phyloP scores from a whole-genome alignment of 805 yeast genomes.

The Candida berthetii region DNA sequence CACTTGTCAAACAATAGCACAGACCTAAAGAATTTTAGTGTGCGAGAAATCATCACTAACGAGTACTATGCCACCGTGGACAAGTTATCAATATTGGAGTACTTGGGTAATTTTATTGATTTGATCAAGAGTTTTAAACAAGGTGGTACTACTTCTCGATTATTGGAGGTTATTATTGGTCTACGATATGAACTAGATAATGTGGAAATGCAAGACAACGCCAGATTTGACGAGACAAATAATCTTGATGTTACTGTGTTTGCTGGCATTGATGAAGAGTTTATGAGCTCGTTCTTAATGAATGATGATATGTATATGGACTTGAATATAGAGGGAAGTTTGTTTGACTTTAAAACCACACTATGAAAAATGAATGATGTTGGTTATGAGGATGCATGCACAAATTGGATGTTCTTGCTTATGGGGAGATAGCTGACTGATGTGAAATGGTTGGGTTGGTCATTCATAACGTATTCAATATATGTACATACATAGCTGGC shows the following conservation, averaged over 20 bases:
- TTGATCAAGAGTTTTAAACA: slow-evolving; percentile 20
- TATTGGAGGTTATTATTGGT: slow-evolving; percentile 36
- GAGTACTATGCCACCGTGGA: slow-evolving; percentile 7
- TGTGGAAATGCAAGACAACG: slow-evolving; percentile 18
- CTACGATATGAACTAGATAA: slow-evolving; percentile 35
- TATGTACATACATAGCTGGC: too few species aligned
- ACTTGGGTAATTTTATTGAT: slow-evolving; percentile 14
- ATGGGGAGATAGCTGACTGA: too few species aligned
- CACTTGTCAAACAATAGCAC: slow-evolving; percentile 18
- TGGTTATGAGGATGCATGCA: too few species aligned
- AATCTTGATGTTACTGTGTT: too few species aligned
- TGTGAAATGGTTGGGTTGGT: too few species aligned
- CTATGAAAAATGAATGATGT: too few species aligned
- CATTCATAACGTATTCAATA: too few species aligned
- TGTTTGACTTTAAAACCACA: too few species aligned
- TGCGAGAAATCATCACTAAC: slow-evolving; percentile 1
- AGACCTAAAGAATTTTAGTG: slow-evolving; percentile 10
- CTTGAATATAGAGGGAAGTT: background rate
- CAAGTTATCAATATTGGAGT: slow-evolving; percentile 12
- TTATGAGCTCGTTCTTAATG: slow-evolving; percentile 15
- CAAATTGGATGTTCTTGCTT: too few species aligned
- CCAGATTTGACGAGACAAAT: too few species aligned
- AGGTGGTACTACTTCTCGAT: slow-evolving; percentile 33
- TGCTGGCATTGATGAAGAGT: slow-evolving; percentile 10
- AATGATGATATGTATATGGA: slow-evolving; percentile 18